Evolutionary conservation across 352 stramenopile species (phyloP), one percentile per base, ranked within the genome.

Genomic region (Phytopythium litorale): DNA sequence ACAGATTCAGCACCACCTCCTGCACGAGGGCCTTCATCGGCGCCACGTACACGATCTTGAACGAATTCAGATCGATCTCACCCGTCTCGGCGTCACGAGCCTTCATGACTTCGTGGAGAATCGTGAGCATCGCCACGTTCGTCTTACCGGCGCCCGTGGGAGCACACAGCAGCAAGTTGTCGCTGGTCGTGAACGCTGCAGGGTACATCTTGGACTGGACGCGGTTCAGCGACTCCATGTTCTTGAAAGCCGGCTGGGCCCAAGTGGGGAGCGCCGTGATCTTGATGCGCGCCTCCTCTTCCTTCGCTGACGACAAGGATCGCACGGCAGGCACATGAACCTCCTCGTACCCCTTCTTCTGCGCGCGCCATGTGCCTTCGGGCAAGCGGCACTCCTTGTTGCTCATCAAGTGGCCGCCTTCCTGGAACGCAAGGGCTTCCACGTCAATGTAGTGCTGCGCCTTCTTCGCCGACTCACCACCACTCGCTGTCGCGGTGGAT

Each of bases 31-130:
- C 98, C 75, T 99, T 99, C 98, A 99, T 99, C 6, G 98, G 98
- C 25, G 98, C 98, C 40, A 99, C 96, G 62, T 99, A 99, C 37
- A 99, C 97, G 69, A 99, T 99, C 80, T 99, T 99, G 75, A 99
- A 99, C 19, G 90, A 88, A 42, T 97, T 90, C 21, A 98, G 60
- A 73, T 99, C 96, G 63, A 99, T 95, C 18, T 84, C 76, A 7
- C 94, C 88, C 21, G 87, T 90, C 23, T 89, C 73, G 21, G 71
- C 63, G 68, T 94, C 72, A 63, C 78, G 72, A 46, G 85, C 97
- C 69, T 98, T 97, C 62, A 97, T 97, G 15, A 99, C 87, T 65
- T 99, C 94, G 64, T 99, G 97, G 13, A 99, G 81, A 71, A 99
- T 99, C 21, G 96, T 97, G 49, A 99, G 79, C 86, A 99, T 97